phyloP scores from a whole-genome alignment of 345 rosid genomes.

The Alliaria petiolata region DNA sequence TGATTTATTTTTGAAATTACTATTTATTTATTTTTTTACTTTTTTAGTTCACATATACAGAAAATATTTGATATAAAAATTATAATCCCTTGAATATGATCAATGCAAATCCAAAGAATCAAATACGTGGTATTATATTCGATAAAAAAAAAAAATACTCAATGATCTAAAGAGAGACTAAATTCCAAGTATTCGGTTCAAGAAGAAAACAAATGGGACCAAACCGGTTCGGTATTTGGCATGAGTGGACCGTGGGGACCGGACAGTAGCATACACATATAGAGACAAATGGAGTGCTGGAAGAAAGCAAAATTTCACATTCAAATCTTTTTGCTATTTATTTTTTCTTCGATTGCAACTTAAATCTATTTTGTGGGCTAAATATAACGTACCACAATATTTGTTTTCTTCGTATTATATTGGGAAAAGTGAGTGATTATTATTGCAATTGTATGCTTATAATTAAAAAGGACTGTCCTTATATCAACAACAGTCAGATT shows the following conservation, averaged over 20 bases:
- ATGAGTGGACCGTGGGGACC: conserved; percentile 36
- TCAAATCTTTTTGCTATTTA: conserved; percentile 4
- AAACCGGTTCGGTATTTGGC: conserved; percentile 36
- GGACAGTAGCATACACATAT: conserved; percentile 18
- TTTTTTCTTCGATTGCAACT: not conserved
- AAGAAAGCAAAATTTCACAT: conserved; percentile 33
- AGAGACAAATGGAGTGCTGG: conserved; percentile 27
- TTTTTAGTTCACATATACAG: not conserved
- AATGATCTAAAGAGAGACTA: not conserved
- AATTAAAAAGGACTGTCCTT: conserved; percentile 26
- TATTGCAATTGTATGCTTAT: conserved; percentile 29
- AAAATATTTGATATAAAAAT: not conserved
- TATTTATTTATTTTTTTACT: not conserved
- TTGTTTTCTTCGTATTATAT: conserved; percentile 1
- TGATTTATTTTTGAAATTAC: too few relatives aligned
- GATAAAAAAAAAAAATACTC: not conserved
- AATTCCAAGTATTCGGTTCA: not conserved
- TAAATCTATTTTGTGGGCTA: not conserved
- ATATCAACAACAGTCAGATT: conserved; percentile 16
- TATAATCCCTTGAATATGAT: not conserved
- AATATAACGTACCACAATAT: conserved; percentile 14
- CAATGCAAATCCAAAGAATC: not conserved
- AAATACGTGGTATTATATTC: not conserved
- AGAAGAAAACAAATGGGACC: conserved; percentile 27
- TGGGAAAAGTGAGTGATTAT: conserved; percentile 13